A percentile compares a stretch with the other conserved stretches of the same genome.
Evolutionary conservation across 805 yeast species (phyloP).

Genomic region (Suhomyces sp.): DNA sequence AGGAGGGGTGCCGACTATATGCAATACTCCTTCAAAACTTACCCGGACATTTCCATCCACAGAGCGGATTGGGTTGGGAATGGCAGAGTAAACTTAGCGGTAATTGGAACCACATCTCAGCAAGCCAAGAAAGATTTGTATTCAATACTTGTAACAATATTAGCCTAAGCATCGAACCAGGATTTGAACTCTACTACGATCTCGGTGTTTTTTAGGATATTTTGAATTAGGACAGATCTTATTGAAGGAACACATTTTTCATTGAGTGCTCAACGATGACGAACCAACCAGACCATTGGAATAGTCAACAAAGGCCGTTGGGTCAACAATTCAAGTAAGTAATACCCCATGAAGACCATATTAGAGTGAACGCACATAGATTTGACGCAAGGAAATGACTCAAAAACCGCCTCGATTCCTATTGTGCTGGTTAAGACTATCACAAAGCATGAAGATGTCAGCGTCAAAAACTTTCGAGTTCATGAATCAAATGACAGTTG

Average conservation of each 20-base stretch:
- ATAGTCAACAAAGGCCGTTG: constrained; percentile 40
- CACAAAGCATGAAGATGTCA: neutral
- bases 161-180: neutral
- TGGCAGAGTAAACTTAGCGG: neutral
- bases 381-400: neutral
- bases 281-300: constrained; percentile 43
- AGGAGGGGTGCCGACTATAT: constrained; percentile 1
- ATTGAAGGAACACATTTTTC: neutral
- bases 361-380: neutral
- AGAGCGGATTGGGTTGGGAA: constrained; percentile 1
- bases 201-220: neutral
- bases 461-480: neutral
- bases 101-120: neutral
- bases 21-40: neutral
- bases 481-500: neutral
- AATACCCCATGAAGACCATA: neutral
- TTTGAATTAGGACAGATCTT: neutral
- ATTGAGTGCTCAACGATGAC: constrained; percentile 24
- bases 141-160: neutral
- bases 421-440: neutral
- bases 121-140: neutral
- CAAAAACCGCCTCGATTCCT: neutral
- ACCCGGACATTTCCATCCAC: constrained; percentile 6
- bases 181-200: neutral
- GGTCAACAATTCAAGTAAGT: constrained; percentile 45